Base-by-base conservation (phyloP, 257 asterid species). In the Cynanchum wilfordii region DNA sequence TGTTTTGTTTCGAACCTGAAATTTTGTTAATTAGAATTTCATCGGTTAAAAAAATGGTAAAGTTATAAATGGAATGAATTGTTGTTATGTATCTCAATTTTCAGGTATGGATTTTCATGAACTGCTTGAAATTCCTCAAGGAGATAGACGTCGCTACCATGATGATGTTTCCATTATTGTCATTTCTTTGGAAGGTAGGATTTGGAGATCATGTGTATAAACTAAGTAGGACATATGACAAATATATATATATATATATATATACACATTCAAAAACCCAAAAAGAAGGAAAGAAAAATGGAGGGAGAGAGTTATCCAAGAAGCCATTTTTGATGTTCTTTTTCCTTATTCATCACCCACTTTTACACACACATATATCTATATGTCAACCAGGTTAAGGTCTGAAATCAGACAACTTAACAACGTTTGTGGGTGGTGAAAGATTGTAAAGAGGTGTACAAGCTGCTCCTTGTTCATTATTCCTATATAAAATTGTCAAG, bases 81-180 rank as follows among this genome's bases (percentile, higher is more conserved):
- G 38, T 25, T 62, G 45, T 38, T 47, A 44, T 70, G 4, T 52
- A 59, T 13, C 47, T 16, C 10, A 30, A 33, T 33, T 86, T 81
- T 72, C 85, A 93, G 98, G 97, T 49, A 82, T 94, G 90, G 97
- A 94, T 70, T 94, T 94, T 56, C 97, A 89, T 7, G 97, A 94
- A 71, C 77, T 94, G 76, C 96, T 94, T 10, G 97, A 94, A 72
- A 88, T 94, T 58, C 97, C 99, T 59, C 99, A 94, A 75, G 99
- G 99, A 51, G 97, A 94, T 79, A 76, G 97, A 22, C 87, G 99
- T 5, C 94, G 96, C 55, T 94, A 91, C 89, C 99, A 94, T 29
- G 99, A 94, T 15, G 97, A 94, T 44, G 97, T 94, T 52, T 91
- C 99, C 24, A 87, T 94, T n/a, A 94, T 94, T 36, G 99, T 94